Evolutionary conservation across 139 green algal species (phyloP).

Genomic region (Nannochloris sp.): DNA sequence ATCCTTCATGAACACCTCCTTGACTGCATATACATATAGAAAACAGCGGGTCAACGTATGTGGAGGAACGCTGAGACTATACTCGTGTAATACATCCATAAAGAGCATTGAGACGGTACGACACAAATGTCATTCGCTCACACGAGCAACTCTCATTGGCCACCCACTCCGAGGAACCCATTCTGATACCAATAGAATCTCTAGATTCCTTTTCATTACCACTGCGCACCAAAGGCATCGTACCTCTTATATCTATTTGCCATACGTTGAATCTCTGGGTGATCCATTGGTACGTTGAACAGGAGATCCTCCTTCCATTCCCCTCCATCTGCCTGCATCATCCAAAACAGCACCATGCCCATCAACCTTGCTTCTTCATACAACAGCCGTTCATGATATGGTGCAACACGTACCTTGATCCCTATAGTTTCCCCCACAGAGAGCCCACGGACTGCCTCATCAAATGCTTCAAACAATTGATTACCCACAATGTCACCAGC

Average conservation of each 20-base stretch:
- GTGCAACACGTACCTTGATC: slow-evolving; percentile 29
- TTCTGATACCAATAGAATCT: background rate
- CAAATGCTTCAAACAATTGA: slow-evolving; percentile 78
- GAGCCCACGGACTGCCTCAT: slow-evolving; percentile 65
- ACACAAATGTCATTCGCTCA: background rate
- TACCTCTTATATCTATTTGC: slow-evolving; percentile 70
- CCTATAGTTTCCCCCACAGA: slow-evolving; percentile 42
- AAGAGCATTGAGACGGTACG: slow-evolving; percentile 5
- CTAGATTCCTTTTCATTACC: background rate
- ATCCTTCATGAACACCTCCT: slow-evolving; percentile 52
- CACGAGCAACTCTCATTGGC: slow-evolving; percentile 23
- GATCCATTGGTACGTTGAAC: slow-evolving; percentile 65
- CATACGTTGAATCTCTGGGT: slow-evolving; percentile 69
- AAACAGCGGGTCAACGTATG: too few relatives aligned
- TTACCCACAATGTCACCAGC: slow-evolving; percentile 75
- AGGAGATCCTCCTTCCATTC: slow-evolving; percentile 72
- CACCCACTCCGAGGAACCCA: too few relatives aligned
- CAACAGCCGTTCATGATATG: too few relatives aligned
- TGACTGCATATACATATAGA: slow-evolving; percentile 38
- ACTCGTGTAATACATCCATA: background rate
- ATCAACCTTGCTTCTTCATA: background rate
- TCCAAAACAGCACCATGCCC: too few relatives aligned
- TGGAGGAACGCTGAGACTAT: background rate
- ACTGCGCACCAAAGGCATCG: background rate
- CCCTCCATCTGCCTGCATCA: slow-evolving; percentile 48